Conservation (phyloP, 2,329 filamentous ascomycete genomes). For the Dactylellina cionopaga region DNA sequence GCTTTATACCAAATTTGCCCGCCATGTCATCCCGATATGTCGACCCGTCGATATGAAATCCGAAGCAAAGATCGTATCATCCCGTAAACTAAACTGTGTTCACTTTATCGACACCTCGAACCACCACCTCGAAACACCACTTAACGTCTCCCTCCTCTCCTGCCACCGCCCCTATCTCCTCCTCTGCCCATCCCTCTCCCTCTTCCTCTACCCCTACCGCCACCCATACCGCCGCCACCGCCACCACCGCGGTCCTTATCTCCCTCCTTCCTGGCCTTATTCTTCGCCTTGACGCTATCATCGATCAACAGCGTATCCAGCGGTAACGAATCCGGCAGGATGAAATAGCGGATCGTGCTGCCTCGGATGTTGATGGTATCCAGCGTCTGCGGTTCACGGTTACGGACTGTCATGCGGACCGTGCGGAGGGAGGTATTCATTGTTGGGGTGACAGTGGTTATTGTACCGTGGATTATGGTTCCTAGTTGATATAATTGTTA, state of each 20-base stretch:
- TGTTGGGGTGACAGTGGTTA: conserved; percentile 93
- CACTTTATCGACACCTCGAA: conserved; percentile 15
- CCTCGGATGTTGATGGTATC: conserved; percentile 98
- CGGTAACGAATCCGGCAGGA: conserved; percentile 93
- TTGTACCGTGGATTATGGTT: conserved; percentile 95
- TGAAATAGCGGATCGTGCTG: conserved; percentile 94
- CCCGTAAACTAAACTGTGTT: not conserved
- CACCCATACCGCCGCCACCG: conserved; percentile 63
- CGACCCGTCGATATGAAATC: too few species aligned
- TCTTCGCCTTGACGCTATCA: conserved; percentile 97
- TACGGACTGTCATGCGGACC: conserved; percentile 94
- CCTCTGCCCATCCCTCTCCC: conserved; percentile 64
- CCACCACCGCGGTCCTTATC: conserved; percentile 69
- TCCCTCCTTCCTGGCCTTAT: conserved; percentile 95
- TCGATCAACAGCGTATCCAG: conserved; percentile 95
- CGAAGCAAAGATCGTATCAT: too few species aligned
- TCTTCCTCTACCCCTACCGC: conserved; percentile 63
- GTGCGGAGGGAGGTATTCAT: conserved; percentile 98
- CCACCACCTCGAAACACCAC: not conserved
- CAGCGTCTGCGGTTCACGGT: conserved; percentile 84
- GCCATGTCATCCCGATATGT: not conserved
- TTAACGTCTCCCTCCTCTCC: conserved; percentile 55
- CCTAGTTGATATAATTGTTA: conserved; percentile 65
- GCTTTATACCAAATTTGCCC: conserved; percentile 17
- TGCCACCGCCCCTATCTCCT: conserved; percentile 64